phyloP scores from a whole-genome alignment of 352 stramenopile genomes.

The Pythium rhizo-oryzae region DNA sequence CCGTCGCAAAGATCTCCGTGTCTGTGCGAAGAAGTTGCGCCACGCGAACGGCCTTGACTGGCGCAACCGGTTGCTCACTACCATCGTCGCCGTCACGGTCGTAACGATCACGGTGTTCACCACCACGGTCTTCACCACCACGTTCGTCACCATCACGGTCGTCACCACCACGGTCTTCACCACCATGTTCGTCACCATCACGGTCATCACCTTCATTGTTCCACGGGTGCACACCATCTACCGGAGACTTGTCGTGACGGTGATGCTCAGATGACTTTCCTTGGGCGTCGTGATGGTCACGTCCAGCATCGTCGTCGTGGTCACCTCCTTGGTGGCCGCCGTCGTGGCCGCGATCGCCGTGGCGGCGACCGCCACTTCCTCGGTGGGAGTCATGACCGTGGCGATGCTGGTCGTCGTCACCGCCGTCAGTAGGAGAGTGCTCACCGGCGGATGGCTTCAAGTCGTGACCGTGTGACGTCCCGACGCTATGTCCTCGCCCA shows the following conservation, averaged over 20 bases:
- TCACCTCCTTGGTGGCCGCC: neutral
- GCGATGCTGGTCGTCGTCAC: neutral
- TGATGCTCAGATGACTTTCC: neutral
- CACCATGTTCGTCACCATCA: too few species aligned
- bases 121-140: neutral
- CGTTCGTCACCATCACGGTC: too few species aligned
- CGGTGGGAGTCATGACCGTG: neutral
- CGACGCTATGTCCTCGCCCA: too few species aligned
- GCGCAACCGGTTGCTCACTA: neutral
- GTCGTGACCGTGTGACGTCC: too few species aligned
- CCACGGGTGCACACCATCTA: neutral
- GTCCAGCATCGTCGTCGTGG: neutral
- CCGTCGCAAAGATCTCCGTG: slow-evolving; percentile 15
- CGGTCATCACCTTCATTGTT: neutral
- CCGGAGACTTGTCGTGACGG: neutral
- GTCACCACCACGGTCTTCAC: neutral
- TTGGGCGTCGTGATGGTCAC: neutral
- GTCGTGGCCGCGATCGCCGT: neutral
- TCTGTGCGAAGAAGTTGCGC: slow-evolving; percentile 11
- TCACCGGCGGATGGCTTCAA: too few species aligned
- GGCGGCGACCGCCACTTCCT: neutral
- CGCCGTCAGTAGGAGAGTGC: too few species aligned
- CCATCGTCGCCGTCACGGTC: neutral
- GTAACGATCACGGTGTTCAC: neutral
- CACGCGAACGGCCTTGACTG: neutral